These are phyloP conservation scores for Parsonsia alboflavescens DNA, from an alignment of 257 asterid species.

Conservation along the genomic window DNA sequence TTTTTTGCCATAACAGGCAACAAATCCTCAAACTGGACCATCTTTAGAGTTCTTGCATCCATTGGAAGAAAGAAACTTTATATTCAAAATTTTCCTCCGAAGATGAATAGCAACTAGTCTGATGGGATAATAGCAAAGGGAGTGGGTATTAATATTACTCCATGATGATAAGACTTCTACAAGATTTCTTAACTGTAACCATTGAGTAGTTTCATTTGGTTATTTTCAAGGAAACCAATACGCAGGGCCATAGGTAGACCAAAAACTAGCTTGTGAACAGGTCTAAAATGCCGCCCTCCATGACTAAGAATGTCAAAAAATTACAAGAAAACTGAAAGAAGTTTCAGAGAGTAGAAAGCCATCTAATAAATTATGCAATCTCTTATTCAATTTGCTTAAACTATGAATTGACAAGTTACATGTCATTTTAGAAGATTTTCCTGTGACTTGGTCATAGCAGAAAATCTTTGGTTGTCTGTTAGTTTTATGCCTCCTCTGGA, in stretches of 20 bases:
- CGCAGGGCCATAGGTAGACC: neutral
- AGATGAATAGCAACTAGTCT: neutral
- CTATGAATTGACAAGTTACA: neutral
- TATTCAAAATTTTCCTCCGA: neutral
- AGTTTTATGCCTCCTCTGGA: neutral
- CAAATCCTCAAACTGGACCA: slow-evolving; percentile 19
- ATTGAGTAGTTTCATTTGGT: neutral
- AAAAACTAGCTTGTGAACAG: neutral
- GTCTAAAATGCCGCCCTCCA: slow-evolving; percentile 4
- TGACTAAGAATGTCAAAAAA: neutral
- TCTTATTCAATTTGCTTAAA: neutral
- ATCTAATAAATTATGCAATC: neutral
- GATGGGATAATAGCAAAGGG: neutral
- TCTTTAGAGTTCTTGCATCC: neutral
- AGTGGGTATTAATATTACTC: slow-evolving; percentile 1
- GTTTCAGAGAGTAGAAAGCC: neutral
- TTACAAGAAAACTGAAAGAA: neutral
- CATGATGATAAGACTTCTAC: neutral
- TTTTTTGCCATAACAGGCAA: slow-evolving; percentile 17
- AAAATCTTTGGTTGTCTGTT: neutral
- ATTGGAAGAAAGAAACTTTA: neutral
- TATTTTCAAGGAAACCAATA: neutral
- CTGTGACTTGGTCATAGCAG: neutral
- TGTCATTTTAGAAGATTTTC: neutral
- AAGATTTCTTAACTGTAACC: neutral